Conservation (phyloP, 2,329 filamentous ascomycete genomes). For the Sarocladium brachiariae region DNA sequence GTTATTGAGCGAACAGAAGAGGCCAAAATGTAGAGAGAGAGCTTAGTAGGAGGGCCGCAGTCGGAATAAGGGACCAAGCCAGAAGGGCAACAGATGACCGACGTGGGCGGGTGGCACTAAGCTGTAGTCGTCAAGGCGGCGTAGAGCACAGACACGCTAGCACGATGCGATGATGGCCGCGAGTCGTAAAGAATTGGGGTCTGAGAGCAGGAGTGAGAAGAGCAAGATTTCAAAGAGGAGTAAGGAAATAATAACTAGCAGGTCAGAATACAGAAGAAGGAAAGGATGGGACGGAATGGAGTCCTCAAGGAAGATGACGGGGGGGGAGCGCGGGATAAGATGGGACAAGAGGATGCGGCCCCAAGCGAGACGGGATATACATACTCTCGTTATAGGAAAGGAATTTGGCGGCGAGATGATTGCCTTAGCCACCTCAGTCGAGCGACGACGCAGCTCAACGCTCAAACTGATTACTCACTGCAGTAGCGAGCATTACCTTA, state of each 20-base stretch:
- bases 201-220: not conserved
- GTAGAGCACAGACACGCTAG: conserved; percentile 5
- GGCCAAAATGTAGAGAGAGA: not conserved
- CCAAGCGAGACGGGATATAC: not conserved
- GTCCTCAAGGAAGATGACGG: too few species aligned
- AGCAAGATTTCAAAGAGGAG: not conserved
- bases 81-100: not conserved
- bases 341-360: not conserved
- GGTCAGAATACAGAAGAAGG: not conserved
- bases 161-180: not conserved
- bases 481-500: too few species aligned
- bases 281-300: not conserved
- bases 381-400: too few species aligned
- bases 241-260: not conserved
- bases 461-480: too few species aligned
- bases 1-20: not conserved
- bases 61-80: conserved; percentile 1
- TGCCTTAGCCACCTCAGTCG: too few species aligned
- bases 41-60: not conserved
- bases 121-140: conserved; percentile 5
- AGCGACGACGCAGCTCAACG: too few species aligned
- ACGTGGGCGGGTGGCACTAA: conserved; percentile 1
- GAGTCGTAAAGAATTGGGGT: not conserved
- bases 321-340: not conserved
- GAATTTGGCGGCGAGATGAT: not conserved